Evolutionary conservation across 2,329 filamentous ascomycete species (phyloP), one percentile per base, ranked within the genome.

Genomic region (Epichloe hybrida): DNA sequence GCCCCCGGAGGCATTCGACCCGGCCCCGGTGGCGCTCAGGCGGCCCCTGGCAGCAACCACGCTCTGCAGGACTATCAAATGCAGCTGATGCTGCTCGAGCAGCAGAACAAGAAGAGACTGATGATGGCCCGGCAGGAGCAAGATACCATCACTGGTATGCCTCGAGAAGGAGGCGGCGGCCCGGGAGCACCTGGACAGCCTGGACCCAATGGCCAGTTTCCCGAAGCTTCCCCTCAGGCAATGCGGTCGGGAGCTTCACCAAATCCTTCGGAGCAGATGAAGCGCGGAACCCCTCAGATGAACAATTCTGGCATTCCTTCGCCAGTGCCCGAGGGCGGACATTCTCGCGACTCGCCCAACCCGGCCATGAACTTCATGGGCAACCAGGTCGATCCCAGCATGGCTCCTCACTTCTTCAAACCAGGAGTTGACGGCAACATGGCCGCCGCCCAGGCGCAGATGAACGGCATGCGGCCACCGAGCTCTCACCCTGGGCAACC

Each of bases 1-100:
- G 73, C 70, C 46, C 74, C 76, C 23, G 73, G 68, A 42, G 76
- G 71, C 50, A 84, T 88, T 71, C 76, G 84, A 50, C 67, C 69
- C 36, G 75, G 69, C 40, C 70, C 73, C 31, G 73, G 69, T 39
- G 72, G 67, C 52, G 68, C 66, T 36, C 73, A 74, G 56, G 69
- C 67, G 15, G 73, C 68, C 54, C 74, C 65, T 13, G 66, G 66
- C 36, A 85, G 83, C 66, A 91, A 88, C 63, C 86, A 90, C 64
- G 86, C 86, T 21, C 73, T 91, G 44, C 86, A 90, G 66, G 86
- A 93, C 65, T 91, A 91, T 61, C 86, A 91, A 70, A 90, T 90
- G 86, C 86, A 91, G 65, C 70, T 91, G 63, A 91, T 90, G 86
- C 69, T 90, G 47, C 75, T 91, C 15, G 86, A 91, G 67, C 86